A percentile compares a stretch with the other conserved stretches of the same genome.
Conservation (phyloP, 495 filamentous ascomycete species). For the Parmelia sp. region DNA sequence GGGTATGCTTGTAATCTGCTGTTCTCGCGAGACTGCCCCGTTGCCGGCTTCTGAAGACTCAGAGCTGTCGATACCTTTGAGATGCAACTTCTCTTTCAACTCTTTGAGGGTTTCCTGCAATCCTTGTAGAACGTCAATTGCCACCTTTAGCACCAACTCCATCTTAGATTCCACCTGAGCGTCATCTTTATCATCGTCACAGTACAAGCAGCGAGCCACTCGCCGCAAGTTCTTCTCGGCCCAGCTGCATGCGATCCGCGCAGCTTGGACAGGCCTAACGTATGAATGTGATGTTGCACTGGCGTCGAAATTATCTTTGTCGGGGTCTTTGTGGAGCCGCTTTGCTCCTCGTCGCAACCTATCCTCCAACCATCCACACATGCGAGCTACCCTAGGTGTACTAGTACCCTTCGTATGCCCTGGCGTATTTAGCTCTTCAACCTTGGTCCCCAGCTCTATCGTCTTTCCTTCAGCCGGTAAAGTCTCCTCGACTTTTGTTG, state of each 20-base stretch:
- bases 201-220: not conserved
- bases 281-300: not conserved
- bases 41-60: no score
- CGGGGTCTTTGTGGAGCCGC: not conserved
- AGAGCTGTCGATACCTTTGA: not conserved
- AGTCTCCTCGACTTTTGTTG: not conserved
- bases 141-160: not conserved
- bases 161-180: not conserved
- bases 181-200: not conserved
- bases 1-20: not conserved
- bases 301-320: not conserved
- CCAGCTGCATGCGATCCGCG: not conserved
- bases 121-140: not conserved
- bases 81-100: not conserved
- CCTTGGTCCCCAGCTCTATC: not conserved
- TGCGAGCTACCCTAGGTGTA: not conserved
- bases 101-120: not conserved
- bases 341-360: constrained; percentile 1
- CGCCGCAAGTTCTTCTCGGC: not conserved
- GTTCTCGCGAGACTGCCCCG: not conserved
- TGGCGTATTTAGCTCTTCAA: not conserved
- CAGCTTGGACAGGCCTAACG: not conserved
- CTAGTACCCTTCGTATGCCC: no score
- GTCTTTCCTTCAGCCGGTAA: not conserved
- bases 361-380: not conserved